Conservation (phyloP, 225 moss, liverwort and hornwort species). For the Straminergon stramineum region DNA sequence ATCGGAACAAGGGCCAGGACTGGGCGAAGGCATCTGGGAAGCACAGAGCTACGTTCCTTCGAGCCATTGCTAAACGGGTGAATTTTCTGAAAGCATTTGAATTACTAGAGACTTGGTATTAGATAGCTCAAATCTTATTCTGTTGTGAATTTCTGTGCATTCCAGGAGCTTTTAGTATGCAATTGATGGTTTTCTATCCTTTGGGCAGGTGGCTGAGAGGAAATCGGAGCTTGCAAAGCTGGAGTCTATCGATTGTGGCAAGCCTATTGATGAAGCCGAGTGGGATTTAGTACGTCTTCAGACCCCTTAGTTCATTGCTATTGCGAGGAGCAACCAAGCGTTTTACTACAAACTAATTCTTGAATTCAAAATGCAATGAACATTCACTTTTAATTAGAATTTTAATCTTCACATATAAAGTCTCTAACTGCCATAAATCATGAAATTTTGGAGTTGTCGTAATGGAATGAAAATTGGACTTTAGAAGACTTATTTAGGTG, state of each 20-base stretch:
- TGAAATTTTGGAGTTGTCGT: background rate
- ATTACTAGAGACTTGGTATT: background rate
- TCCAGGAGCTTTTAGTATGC: background rate
- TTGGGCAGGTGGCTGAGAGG: constrained; percentile 66
- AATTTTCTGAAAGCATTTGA: background rate
- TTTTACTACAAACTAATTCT: background rate
- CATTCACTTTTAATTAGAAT: background rate
- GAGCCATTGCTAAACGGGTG: constrained; percentile 87
- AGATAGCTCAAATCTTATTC: background rate
- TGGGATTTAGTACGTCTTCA: constrained; percentile 71
- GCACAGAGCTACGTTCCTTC: constrained; percentile 67
- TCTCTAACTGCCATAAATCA: background rate
- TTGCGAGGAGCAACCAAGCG: background rate
- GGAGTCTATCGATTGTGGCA: constrained; percentile 91
- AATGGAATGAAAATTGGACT: background rate
- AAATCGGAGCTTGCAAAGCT: constrained; percentile 79
- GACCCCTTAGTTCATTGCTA: background rate
- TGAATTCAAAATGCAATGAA: background rate
- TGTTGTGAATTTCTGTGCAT: background rate
- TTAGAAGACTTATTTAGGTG: background rate
- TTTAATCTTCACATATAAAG: too few species aligned
- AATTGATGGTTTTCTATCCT: background rate
- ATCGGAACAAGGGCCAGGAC: constrained; percentile 56
- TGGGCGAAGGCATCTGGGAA: constrained; percentile 83
- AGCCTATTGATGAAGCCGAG: constrained; percentile 93